Base-by-base conservation (phyloP, 2,329 filamentous ascomycete genomes). In the Aspergillus terreus region DNA sequence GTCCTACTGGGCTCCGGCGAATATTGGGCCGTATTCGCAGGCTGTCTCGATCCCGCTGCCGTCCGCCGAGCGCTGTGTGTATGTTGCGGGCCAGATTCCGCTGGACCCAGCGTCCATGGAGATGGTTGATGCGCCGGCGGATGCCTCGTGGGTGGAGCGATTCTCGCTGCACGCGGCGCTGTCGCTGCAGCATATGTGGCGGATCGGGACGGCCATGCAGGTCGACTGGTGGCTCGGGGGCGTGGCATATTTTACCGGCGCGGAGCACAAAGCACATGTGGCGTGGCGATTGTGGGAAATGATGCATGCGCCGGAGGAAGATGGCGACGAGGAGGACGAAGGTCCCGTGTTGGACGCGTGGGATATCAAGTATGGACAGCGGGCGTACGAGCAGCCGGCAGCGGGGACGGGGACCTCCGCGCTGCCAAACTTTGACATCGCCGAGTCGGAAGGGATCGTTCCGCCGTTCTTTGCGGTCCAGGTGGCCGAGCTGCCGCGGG, bases 1-100 rank as follows among this genome's bases (percentile, higher is more conserved):
- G 36, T 95, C 90, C 10, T 97, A 97, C 77, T 99, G 94, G 94
- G 94, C 94, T 0, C 94, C 94, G 0, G 92, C 94, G 17, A 97
- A 97, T 65, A 97, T 99, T 49, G 94, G 94, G 0, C 94, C 94
- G 0, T 97, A 97, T 71, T 96, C 92, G 50, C 94, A 99, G 73
- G 90, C 91, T 4, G 84, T 94, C 10, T 63, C 78, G 7, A 52
- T 67, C 7, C 59, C 62, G 3, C 47, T 67, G 25, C 55, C 63
- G 17, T 64, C 65, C 10, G 48, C 57, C 32, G 61, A 62, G 40
- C 65, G 65, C 6, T 49, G 81, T 9, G 76, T 92, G 14, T 85
- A 84, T 49, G 79, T 96, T 33, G 92, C 94, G 0, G 94, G 94
- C 0, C 94, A 97, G 71, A 96, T 99, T 46, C 90, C 92, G 1